Percentiles rank a stretch among this genome's conserved stretches.
Evolutionary conservation across 495 filamentous ascomycete species (phyloP).

Genomic region (Pyrenopolyporus hunteri): DNA sequence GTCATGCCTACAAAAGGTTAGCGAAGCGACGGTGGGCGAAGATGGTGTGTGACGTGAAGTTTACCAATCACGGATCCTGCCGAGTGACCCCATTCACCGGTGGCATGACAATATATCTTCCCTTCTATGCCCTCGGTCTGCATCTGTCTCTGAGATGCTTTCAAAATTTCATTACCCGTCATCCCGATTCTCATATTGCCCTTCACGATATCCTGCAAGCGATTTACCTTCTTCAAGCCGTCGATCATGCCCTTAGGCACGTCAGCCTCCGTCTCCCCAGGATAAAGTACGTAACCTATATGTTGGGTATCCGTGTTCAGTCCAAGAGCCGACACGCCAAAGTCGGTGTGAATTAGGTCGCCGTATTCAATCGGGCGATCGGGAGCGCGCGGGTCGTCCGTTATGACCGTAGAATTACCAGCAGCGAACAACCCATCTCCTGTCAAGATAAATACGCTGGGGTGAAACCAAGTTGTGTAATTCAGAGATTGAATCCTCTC

Average conservation of each 20-base stretch:
- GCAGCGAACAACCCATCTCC: slow-evolving; percentile 29
- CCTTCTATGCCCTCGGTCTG: slow-evolving; percentile 50
- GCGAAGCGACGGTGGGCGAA: background rate
- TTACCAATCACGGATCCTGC: slow-evolving; percentile 54
- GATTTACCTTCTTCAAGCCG: slow-evolving; percentile 51
- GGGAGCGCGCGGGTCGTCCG: slow-evolving; percentile 18
- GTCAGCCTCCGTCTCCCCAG: slow-evolving; percentile 48
- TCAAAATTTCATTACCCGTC: slow-evolving; percentile 52
- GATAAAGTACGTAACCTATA: slow-evolving; percentile 52
- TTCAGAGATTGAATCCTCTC: slow-evolving; percentile 52
- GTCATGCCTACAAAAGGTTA: slow-evolving; percentile 49
- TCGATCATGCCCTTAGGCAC: slow-evolving; percentile 47
- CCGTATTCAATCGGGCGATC: slow-evolving; percentile 47
- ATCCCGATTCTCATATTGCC: slow-evolving; percentile 49
- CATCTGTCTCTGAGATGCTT: slow-evolving; percentile 45
- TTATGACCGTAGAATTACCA: slow-evolving; percentile 9
- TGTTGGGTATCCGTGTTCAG: slow-evolving; percentile 59
- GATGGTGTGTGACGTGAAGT: background rate
- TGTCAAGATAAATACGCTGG: slow-evolving; percentile 49
- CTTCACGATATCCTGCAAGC: slow-evolving; percentile 53
- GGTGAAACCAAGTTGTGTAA: slow-evolving; percentile 58
- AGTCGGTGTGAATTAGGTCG: slow-evolving; percentile 55
- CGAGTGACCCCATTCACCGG: slow-evolving; percentile 57
- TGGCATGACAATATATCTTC: slow-evolving; percentile 55
- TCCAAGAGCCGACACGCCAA: slow-evolving; percentile 53